Conservation (phyloP, 345 rosid genomes). For the Leavenworthia alabamica region DNA sequence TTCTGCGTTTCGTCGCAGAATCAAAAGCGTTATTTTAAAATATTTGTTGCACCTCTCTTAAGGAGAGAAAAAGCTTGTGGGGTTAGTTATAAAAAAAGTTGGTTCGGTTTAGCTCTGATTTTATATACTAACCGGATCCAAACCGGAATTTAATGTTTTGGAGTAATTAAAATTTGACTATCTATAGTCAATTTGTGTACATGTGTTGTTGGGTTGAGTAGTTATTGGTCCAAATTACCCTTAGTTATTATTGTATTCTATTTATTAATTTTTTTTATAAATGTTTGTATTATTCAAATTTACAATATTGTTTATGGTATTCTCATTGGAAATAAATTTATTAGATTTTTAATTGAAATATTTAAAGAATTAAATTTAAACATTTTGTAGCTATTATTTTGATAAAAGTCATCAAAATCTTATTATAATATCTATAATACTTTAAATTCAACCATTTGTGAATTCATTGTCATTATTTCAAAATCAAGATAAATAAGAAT, state of each 20-base stretch:
- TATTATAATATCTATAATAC: not conserved
- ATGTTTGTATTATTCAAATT: not conserved
- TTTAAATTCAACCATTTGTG: not conserved
- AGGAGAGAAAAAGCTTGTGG: constrained; percentile 19
- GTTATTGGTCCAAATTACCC: not conserved
- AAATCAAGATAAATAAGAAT: too few species aligned
- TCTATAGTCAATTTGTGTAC: not conserved
- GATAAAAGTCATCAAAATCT: not conserved
- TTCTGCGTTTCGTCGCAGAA: constrained; percentile 28
- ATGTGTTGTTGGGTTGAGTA: not conserved
- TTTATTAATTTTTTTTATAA: not conserved
- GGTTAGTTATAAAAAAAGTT: not conserved
- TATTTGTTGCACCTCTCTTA: not conserved
- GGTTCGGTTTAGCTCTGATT: not conserved
- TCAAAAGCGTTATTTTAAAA: constrained; percentile 14
- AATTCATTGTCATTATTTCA: not conserved
- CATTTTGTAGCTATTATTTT: not conserved
- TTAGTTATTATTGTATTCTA: not conserved
- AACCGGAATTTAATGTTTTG: not conserved
- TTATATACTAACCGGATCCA: not conserved
- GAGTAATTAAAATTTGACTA: not conserved
- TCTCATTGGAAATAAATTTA: not conserved
- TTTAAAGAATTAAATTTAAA: not conserved
- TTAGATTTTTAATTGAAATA: too few species aligned
- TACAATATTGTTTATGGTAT: too few species aligned